Percentiles rank a stretch among this genome's conserved stretches.
These are phyloP conservation scores for Colletotrichum magnum DNA, from an alignment of 2,329 filamentous ascomycete genomes.

Conservation along the genomic window DNA sequence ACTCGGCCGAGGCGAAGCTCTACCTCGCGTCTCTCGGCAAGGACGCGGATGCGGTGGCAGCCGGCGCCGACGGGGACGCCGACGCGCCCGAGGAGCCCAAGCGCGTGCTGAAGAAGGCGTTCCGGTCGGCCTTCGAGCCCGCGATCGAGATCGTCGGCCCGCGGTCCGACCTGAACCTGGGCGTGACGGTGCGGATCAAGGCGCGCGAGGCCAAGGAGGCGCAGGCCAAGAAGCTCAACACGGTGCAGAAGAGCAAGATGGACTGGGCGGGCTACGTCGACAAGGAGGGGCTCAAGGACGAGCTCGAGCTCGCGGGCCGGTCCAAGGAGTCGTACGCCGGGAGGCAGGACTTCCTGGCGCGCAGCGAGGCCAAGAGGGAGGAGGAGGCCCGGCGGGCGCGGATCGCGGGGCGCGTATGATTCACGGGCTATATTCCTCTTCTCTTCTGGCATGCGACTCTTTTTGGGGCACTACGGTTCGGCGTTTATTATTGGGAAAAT, in stretches of 20 bases:
- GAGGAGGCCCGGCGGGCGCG: constrained; percentile 71
- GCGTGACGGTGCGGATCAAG: constrained; percentile 63
- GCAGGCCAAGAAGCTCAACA: constrained; percentile 76
- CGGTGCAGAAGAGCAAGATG: constrained; percentile 80
- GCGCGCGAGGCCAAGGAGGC: constrained; percentile 60
- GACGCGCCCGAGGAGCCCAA: constrained; percentile 47
- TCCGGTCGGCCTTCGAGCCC: constrained; percentile 75
- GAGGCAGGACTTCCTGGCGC: constrained; percentile 75
- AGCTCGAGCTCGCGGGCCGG: constrained; percentile 75
- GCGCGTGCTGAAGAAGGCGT: constrained; percentile 67
- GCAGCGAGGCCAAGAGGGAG: constrained; percentile 74
- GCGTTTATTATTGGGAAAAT: constrained; percentile 19
- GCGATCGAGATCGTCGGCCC: constrained; percentile 56
- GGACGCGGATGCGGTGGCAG: constrained; percentile 44
- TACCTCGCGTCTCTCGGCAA: constrained; percentile 69
- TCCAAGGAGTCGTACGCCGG: constrained; percentile 75
- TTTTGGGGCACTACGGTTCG: not conserved
- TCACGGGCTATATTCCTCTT: not conserved
- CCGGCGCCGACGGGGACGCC: constrained; percentile 39
- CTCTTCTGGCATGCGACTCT: not conserved
- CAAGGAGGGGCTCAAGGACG: constrained; percentile 79
- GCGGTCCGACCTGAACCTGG: constrained; percentile 72
- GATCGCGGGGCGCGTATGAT: constrained; percentile 55
- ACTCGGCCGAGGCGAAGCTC: constrained; percentile 76
- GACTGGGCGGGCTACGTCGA: constrained; percentile 82